Conservation (phyloP, 257 asterid species). For the Solanum sitiens region DNA sequence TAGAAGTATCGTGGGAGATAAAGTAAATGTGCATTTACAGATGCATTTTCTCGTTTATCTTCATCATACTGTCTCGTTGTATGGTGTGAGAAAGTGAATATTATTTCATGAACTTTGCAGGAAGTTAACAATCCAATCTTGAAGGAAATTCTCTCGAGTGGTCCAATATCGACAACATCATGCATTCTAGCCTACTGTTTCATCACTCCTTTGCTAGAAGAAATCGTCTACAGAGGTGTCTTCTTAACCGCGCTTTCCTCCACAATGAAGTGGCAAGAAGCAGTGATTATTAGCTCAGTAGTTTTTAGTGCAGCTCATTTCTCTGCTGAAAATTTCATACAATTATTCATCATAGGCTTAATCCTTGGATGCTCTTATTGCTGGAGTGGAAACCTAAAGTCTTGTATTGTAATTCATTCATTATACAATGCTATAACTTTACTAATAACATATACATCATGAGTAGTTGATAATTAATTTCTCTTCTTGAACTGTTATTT, state of each 20-base stretch:
- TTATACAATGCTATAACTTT: slow-evolving; percentile 64
- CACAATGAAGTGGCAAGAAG: slow-evolving; percentile 62
- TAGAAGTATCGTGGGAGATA: not conserved
- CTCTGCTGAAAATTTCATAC: slow-evolving; percentile 67
- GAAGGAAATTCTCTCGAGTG: slow-evolving; percentile 51
- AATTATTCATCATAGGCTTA: slow-evolving; percentile 44
- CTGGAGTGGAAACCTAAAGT: slow-evolving; percentile 69
- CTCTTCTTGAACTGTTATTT: not conserved
- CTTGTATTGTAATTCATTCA: slow-evolving; percentile 55
- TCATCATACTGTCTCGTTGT: not conserved
- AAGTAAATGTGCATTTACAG: not conserved
- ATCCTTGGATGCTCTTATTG: slow-evolving; percentile 73
- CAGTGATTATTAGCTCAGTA: slow-evolving; percentile 52
- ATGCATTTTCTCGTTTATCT: not conserved
- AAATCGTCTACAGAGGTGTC: slow-evolving; percentile 72
- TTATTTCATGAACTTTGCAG: slow-evolving; percentile 17
- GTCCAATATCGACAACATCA: slow-evolving; percentile 35
- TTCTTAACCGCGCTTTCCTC: slow-evolving; percentile 59
- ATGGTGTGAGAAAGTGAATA: not conserved
- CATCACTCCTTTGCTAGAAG: slow-evolving; percentile 77
- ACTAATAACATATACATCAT: slow-evolving; percentile 33
- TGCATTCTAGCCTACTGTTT: slow-evolving; percentile 46
- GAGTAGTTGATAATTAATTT: not conserved
- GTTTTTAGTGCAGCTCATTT: slow-evolving; percentile 74
- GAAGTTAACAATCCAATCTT: slow-evolving; percentile 51